Conservation (phyloP, 1,284 basidiomycete species). For the Ganoderma multipileum region DNA sequence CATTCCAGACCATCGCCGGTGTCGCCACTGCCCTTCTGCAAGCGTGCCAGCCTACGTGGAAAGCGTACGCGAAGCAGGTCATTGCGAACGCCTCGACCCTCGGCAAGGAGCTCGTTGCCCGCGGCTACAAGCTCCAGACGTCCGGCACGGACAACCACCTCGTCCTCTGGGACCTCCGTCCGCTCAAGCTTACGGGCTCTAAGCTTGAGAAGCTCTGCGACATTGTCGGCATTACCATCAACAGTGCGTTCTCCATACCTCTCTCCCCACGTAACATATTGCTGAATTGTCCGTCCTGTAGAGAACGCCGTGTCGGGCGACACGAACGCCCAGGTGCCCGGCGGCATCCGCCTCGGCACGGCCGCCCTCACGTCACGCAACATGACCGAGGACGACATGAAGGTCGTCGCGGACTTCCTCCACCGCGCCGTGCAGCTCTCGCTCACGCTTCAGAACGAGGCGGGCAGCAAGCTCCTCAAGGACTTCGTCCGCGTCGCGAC, state of each 20-base stretch:
- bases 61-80: constrained; percentile 94
- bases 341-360: constrained; percentile 97
- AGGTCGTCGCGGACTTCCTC: constrained; percentile 89
- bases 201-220: constrained; percentile 99
- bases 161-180: constrained; percentile 97
- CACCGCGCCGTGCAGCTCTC: constrained; percentile 93
- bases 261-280: background rate
- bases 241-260: constrained; percentile 65
- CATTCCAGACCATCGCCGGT: constrained; percentile 88
- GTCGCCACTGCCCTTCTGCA: constrained; percentile 97
- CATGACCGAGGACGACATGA: constrained; percentile 90
- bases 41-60: constrained; percentile 90
- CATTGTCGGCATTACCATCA: constrained; percentile 94
- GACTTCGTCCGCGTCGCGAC: constrained; percentile 93
- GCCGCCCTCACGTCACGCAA: constrained; percentile 95
- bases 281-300: constrained; percentile 39
- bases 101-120: constrained; percentile 71
- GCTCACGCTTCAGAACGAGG: constrained; percentile 90
- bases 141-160: constrained; percentile 98
- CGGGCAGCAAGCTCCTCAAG: constrained; percentile 93
- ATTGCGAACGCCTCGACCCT: constrained; percentile 87
- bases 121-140: constrained; percentile 97
- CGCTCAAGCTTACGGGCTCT: constrained; percentile 93
- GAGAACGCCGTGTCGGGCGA: constrained; percentile 98
- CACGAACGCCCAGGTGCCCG: constrained; percentile 93